Percentiles rank a stretch among this genome's conserved stretches.
Evolutionary conservation across 495 filamentous ascomycete species (phyloP).

Genomic region (Penicillium manginii): DNA sequence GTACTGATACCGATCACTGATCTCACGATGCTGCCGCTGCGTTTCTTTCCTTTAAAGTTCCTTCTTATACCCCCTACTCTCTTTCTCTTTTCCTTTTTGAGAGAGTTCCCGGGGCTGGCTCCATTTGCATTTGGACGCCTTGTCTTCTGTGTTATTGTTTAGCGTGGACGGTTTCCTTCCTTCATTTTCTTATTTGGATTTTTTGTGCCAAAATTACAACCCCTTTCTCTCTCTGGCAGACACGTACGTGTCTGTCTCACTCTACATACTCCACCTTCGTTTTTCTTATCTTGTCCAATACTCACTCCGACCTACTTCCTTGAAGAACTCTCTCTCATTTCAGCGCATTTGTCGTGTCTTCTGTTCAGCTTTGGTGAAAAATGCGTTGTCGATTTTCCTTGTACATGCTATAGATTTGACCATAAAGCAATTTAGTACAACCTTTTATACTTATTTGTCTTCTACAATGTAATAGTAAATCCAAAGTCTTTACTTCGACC

Average conservation of each 20-base stretch:
- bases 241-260: not conserved
- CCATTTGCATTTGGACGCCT: constrained; percentile 5
- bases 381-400: constrained; percentile 9
- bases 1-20: constrained; percentile 29
- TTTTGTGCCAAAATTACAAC: constrained; percentile 10
- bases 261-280: constrained; percentile 11
- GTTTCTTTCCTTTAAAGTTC: constrained; percentile 14
- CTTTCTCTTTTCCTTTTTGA: constrained; percentile 12
- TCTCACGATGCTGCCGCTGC: constrained; percentile 15
- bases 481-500: too few relatives aligned
- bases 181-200: constrained; percentile 10
- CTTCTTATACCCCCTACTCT: constrained; percentile 4
- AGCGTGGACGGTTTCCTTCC: constrained; percentile 17
- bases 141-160: constrained; percentile 18
- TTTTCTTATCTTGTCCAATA: constrained; percentile 3
- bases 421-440: constrained; percentile 9
- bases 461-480: not conserved
- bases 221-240: constrained; percentile 1
- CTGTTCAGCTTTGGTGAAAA: constrained; percentile 11
- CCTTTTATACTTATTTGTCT: not conserved
- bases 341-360: constrained; percentile 10
- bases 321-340: too few relatives aligned
- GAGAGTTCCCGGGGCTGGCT: not conserved
- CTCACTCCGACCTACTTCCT: constrained; percentile 4
- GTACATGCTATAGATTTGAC: constrained; percentile 18